Conservation (phyloP, 768 basidiomycete genomes). For the Leccinum variicolor region DNA sequence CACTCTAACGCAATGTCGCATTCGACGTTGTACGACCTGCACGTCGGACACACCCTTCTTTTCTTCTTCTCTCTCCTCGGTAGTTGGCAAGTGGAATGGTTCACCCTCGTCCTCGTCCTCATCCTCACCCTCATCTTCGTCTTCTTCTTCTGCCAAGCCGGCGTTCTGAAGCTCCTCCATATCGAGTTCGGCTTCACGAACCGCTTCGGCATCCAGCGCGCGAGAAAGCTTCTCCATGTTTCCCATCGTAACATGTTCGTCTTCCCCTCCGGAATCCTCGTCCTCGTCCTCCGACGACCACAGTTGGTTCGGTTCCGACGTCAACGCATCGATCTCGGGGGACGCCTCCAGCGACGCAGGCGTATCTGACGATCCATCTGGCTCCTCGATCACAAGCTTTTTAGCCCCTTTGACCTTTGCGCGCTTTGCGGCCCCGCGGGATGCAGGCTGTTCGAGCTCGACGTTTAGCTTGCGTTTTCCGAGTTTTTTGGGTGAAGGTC, state of each 20-base stretch:
- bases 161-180: conserved; percentile 61
- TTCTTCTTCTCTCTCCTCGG: conserved; percentile 71
- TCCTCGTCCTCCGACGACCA: conserved; percentile 40
- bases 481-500: conserved; percentile 49
- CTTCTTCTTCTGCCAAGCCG: conserved; percentile 45
- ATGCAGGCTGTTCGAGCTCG: conserved; percentile 27
- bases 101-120: conserved; percentile 35
- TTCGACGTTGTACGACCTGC: conserved; percentile 71
- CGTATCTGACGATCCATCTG: conserved; percentile 26
- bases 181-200: conserved; percentile 67
- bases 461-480: conserved; percentile 71
- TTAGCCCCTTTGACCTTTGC: conserved; percentile 24
- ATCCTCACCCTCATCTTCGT: conserved; percentile 37
- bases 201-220: conserved; percentile 66
- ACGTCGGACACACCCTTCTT: conserved; percentile 68
- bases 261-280: conserved; percentile 45
- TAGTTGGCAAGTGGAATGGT: conserved; percentile 64
- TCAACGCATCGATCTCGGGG: conserved; percentile 33
- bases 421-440: conserved; percentile 35
- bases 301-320: conserved; percentile 16
- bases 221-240: conserved; percentile 83
- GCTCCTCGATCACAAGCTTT: conserved; percentile 17
- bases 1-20: conserved; percentile 72
- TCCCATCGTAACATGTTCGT: conserved; percentile 62
- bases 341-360: conserved; percentile 40